phyloP scores from a whole-genome alignment of 2,329 filamentous ascomycete genomes.

The Pyrenochaeta sp. region DNA sequence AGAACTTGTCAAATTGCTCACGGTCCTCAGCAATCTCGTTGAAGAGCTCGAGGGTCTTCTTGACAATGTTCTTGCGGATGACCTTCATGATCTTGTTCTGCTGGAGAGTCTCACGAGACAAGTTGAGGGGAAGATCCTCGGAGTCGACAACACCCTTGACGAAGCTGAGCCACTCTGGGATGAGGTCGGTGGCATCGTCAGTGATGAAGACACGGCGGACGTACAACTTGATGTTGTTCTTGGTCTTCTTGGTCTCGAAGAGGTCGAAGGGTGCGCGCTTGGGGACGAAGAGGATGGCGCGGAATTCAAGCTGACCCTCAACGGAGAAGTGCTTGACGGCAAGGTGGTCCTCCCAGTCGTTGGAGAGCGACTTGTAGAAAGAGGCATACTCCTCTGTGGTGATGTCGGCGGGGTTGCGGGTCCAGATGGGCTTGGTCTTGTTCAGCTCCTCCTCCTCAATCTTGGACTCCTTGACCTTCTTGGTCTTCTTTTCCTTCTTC shows the following conservation, averaged over 20 bases:
- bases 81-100: slow-evolving; percentile 99
- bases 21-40: slow-evolving; percentile 98
- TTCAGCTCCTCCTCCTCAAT: slow-evolving; percentile 99
- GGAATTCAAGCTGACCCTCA: slow-evolving; percentile 99
- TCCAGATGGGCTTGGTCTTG: slow-evolving; percentile 99
- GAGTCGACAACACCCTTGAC: slow-evolving; percentile 99
- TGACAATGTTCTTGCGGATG: slow-evolving; percentile 99
- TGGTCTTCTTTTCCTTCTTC: slow-evolving; percentile 95
- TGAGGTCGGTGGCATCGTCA: slow-evolving; percentile 97
- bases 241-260: slow-evolving; percentile 99
- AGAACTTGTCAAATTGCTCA: slow-evolving; percentile 99
- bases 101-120: slow-evolving; percentile 99
- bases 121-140: slow-evolving; percentile 98
- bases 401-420: slow-evolving; percentile 96
- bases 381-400: slow-evolving; percentile 94
- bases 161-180: slow-evolving; percentile 99
- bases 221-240: slow-evolving; percentile 99
- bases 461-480: slow-evolving; percentile 99
- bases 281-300: slow-evolving; percentile 98
- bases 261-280: slow-evolving; percentile 99
- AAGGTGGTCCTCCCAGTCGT: slow-evolving; percentile 99
- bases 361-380: slow-evolving; percentile 99
- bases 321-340: slow-evolving; percentile 99
- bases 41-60: slow-evolving; percentile 99
- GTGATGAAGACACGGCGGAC: slow-evolving; percentile 99